Base-by-base conservation (phyloP, 805 yeast species). In the Candida khao-thaluensis region DNA sequence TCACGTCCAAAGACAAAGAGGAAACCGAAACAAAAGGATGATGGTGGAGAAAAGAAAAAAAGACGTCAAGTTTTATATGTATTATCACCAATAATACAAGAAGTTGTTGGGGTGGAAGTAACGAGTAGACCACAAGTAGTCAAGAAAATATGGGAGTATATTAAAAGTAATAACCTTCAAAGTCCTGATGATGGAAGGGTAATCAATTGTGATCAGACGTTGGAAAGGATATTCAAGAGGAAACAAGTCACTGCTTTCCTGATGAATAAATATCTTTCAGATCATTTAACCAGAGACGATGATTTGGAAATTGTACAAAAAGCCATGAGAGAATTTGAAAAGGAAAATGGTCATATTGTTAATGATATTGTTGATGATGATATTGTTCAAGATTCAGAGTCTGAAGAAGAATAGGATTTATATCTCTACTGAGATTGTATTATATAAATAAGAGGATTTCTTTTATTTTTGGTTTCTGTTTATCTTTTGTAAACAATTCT, bases 51-150 rank as follows among this genome's bases (percentile, higher is more conserved):
- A 46, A 44, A 50, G 38, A 66, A 64, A 48, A 57, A 65, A 28
- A 59, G 68, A 5, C 66, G 67, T 52, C 64, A 72, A 30, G 64
- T 67, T 26, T 76, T 74, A 14, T 55, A 71, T 58, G 57, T 57
- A 7, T 56, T 84, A 17, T 76, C 84, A 21, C 66, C 73, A 2
- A 72, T 71, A 26, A 65, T 86, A 22, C 66, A 70, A 35, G 67
- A 55, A 3, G 56, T 86, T 11, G 53, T 85, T 7, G 70, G 69
- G 0, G 43, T 35, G 2, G 54, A 54, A 2, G 69, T 61, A 39
- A 52, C 77, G 30, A 71, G 90, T 3, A 63, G 95, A 48, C 80
- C 91, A 0, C 82, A 82, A 53, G 80, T 83, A 12, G 89, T 84
- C 7, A 82, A 82, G 45, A 59, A 59, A 32, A 56, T 85, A 4